Evolutionary conservation across 768 basidiomycete species (phyloP).

Genomic region (Kwoniella shandongensis): DNA sequence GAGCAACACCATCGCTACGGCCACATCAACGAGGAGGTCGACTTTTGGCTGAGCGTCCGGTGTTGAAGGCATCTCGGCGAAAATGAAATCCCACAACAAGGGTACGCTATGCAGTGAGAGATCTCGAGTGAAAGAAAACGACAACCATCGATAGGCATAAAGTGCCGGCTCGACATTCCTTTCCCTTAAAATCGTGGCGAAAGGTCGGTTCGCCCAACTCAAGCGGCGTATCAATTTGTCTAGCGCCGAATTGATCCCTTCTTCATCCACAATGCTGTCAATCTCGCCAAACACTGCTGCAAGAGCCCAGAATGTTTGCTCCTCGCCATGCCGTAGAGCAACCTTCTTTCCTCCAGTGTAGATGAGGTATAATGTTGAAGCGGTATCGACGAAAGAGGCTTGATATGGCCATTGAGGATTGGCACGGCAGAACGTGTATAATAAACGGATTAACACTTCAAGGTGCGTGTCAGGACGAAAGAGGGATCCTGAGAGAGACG

Average conservation of each 20-base stretch:
- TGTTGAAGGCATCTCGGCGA: slow-evolving; percentile 32
- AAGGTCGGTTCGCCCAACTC: slow-evolving; percentile 38
- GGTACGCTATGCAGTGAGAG: slow-evolving; percentile 25
- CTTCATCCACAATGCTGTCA: slow-evolving; percentile 18
- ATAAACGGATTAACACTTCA: slow-evolving; percentile 28
- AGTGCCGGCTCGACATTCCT: slow-evolving; percentile 38
- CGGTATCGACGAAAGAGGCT: slow-evolving; percentile 23
- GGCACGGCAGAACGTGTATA: slow-evolving; percentile 23
- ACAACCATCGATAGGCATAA: slow-evolving; percentile 46
- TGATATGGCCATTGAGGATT: slow-evolving; percentile 26
- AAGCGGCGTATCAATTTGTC: slow-evolving; percentile 21
- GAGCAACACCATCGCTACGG: slow-evolving; percentile 45
- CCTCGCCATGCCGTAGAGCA: slow-evolving; percentile 25
- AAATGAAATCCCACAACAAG: slow-evolving; percentile 44
- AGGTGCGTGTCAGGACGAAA: slow-evolving; percentile 28
- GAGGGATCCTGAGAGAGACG: slow-evolving; percentile 11
- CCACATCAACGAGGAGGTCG: slow-evolving; percentile 44
- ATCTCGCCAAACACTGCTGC: slow-evolving; percentile 38
- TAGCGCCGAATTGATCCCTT: neutral
- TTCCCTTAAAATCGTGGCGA: slow-evolving; percentile 17
- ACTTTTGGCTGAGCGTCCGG: slow-evolving; percentile 28
- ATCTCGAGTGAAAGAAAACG: slow-evolving; percentile 31
- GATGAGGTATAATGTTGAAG: slow-evolving; percentile 26
- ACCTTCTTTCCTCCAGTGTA: slow-evolving; percentile 20
- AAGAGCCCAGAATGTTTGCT: slow-evolving; percentile 45